A percentile compares a stretch with the other conserved stretches of the same genome.
Conservation (phyloP, 345 rosid species). For the Eucalyptus guilfoylei region DNA sequence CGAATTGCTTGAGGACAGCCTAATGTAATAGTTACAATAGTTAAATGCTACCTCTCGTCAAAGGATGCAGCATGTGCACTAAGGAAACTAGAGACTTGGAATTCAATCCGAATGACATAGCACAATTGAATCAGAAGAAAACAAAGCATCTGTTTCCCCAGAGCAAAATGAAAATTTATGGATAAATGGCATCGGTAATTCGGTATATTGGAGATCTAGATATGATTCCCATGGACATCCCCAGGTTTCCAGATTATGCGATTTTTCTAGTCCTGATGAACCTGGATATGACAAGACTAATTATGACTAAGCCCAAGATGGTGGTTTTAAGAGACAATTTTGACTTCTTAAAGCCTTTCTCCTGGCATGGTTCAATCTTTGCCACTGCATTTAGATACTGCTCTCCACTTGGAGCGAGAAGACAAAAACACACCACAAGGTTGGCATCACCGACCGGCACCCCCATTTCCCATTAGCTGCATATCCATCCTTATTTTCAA, state of each 20-base stretch:
- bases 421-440: neutral
- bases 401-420: neutral
- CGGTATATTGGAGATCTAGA: neutral
- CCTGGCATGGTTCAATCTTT: neutral
- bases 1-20: conserved; percentile 96
- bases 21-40: neutral
- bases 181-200: neutral
- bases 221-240: neutral
- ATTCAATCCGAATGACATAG: neutral
- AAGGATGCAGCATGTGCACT: neutral
- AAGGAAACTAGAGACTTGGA: neutral
- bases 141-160: neutral
- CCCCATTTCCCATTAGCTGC: neutral
- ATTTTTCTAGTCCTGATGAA: neutral
- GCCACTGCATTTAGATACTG: neutral
- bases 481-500: neutral
- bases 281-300: neutral
- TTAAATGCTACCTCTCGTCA: neutral
- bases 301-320: neutral
- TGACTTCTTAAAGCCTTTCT: neutral
- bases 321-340: neutral
- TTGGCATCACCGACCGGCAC: neutral
- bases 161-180: neutral
- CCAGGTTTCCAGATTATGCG: neutral
- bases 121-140: neutral